These are phyloP conservation scores for Cicer bijugum DNA, from an alignment of 306 rosid species.

Conservation along the genomic window DNA sequence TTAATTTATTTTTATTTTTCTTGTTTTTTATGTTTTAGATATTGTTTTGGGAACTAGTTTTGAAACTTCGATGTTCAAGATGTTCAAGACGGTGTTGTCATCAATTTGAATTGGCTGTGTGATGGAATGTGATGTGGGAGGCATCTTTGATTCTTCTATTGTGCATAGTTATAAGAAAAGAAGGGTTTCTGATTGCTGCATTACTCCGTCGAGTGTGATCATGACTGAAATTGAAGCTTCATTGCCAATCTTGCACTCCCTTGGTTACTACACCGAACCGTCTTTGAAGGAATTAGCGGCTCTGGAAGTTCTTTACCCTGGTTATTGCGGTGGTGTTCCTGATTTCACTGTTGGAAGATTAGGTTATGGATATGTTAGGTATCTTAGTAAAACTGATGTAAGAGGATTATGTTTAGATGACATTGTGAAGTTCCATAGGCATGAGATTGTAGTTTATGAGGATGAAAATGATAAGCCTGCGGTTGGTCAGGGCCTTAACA, in stretches of 20 bases:
- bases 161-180: conserved; percentile 55
- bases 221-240: conserved; percentile 50
- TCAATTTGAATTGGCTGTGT: conserved; percentile 40
- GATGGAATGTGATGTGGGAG: conserved; percentile 52
- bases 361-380: conserved; percentile 81
- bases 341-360: conserved; percentile 77
- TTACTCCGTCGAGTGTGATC: conserved; percentile 36
- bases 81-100: conserved; percentile 13
- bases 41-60: conserved; percentile 4
- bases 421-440: conserved; percentile 68
- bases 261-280: conserved; percentile 67
- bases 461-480: conserved; percentile 75
- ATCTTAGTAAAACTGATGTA: conserved; percentile 68
- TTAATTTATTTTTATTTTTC: background rate
- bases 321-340: conserved; percentile 67
- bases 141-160: conserved; percentile 42
- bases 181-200: conserved; percentile 47
- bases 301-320: conserved; percentile 63
- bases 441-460: conserved; percentile 73
- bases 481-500: conserved; percentile 86
- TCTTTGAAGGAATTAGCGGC: conserved; percentile 62
- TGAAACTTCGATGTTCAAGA: conserved; percentile 32
- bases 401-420: conserved; percentile 63
- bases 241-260: conserved; percentile 57
- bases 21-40: conserved; percentile 5